phyloP scores from a whole-genome alignment of 768 basidiomycete species.

The Lactarius indigo region DNA sequence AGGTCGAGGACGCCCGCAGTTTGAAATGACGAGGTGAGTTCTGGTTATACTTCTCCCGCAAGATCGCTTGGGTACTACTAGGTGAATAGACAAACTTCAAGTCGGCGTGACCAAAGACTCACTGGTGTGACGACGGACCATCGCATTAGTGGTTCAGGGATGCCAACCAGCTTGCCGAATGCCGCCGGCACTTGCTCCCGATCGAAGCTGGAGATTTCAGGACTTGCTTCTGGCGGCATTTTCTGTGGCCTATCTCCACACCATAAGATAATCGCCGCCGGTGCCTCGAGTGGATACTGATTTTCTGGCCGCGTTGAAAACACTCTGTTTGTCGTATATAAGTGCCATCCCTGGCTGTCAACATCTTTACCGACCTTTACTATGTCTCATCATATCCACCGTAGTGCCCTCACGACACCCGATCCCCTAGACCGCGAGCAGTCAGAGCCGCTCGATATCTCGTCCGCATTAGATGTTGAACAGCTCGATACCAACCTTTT shows the following conservation, averaged over 20 bases:
- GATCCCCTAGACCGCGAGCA: slow-evolving; percentile 9
- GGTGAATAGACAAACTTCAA: background rate
- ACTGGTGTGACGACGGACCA: too few species aligned
- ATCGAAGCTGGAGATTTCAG: background rate
- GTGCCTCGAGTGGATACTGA: background rate
- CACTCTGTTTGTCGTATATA: background rate
- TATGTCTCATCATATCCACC: slow-evolving; percentile 1
- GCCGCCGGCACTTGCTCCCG: background rate
- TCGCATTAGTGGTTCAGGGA: background rate
- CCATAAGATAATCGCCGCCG: background rate
- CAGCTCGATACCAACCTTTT: slow-evolving; percentile 71
- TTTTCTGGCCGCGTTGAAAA: background rate
- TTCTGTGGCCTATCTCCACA: too few species aligned
- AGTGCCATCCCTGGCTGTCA: background rate
- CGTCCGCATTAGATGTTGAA: slow-evolving; percentile 74
- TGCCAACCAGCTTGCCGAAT: background rate
- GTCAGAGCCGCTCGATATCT: slow-evolving; percentile 43
- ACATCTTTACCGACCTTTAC: background rate
- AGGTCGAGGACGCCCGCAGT: too few species aligned
- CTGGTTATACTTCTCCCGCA: too few species aligned
- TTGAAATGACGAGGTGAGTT: too few species aligned
- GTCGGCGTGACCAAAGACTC: background rate
- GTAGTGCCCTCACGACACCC: slow-evolving; percentile 3
- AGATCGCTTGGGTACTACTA: too few species aligned
- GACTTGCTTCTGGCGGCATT: background rate